Evolutionary conservation across 805 yeast genomes (phyloP).

Genomic region (Sungouiella blattae): DNA sequence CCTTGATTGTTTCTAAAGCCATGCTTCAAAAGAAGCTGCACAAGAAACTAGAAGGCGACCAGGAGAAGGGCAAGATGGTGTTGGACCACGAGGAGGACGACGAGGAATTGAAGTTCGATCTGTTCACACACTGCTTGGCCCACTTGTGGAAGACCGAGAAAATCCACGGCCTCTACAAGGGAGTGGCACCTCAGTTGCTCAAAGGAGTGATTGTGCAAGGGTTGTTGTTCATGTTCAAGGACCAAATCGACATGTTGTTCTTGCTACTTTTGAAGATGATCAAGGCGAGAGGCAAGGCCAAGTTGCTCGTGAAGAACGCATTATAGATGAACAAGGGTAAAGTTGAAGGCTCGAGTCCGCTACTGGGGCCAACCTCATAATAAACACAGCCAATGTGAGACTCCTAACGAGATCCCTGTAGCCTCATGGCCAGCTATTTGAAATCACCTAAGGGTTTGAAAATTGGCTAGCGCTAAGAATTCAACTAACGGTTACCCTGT

Average conservation of each 20-base stretch:
- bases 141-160: constrained; percentile 67
- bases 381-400: too few species aligned
- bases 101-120: constrained; percentile 44
- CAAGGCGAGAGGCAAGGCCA: constrained; percentile 11
- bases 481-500: too few species aligned
- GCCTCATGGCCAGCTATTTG: too few species aligned
- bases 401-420: too few species aligned
- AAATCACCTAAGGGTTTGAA: too few species aligned
- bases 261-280: constrained; percentile 29
- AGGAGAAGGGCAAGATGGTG: constrained; percentile 20
- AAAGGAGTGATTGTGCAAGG: constrained; percentile 88
- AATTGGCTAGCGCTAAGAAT: too few species aligned
- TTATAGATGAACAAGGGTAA: too few species aligned
- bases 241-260: constrained; percentile 50
- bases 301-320: background rate
- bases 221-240: constrained; percentile 75
- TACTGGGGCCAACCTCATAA: too few species aligned
- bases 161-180: constrained; percentile 66
- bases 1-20: constrained; percentile 79
- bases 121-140: constrained; percentile 60
- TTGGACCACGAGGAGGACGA: constrained; percentile 27
- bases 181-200: constrained; percentile 71
- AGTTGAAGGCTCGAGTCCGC: too few species aligned
- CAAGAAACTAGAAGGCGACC: constrained; percentile 20
- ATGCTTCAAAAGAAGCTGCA: constrained; percentile 58